phyloP scores from a whole-genome alignment of 345 rosid genomes.

The Salix koriyanagi region DNA sequence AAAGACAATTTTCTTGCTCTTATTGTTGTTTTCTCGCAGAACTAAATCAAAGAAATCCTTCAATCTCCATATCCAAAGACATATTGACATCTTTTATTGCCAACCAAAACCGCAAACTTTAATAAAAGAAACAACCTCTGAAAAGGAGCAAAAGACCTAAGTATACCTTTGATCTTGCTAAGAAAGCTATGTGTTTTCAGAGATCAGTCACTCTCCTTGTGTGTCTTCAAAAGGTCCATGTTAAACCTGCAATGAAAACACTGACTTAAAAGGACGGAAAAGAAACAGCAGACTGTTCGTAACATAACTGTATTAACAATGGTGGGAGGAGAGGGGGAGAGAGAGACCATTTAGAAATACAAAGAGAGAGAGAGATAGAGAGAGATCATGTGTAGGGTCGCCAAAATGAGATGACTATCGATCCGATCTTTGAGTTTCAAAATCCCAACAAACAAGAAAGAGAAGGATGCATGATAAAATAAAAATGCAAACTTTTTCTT shows the following conservation, averaged over 20 bases:
- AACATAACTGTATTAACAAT: not conserved
- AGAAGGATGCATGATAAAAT: not conserved
- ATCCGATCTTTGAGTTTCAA: slow-evolving; percentile 14
- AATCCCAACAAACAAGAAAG: slow-evolving; percentile 13
- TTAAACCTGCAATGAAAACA: not conserved
- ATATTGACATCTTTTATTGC: not conserved
- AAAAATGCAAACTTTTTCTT: not conserved
- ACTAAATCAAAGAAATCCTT: not conserved
- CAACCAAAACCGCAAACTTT: not conserved
- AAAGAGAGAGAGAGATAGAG: not conserved
- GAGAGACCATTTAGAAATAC: not conserved
- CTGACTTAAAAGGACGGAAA: not conserved
- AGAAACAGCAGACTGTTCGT: not conserved
- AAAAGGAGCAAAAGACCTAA: not conserved
- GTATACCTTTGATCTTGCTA: not conserved
- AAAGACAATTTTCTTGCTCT: not conserved
- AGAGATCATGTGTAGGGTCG: not conserved
- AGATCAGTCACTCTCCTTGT: not conserved
- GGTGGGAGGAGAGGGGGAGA: not conserved
- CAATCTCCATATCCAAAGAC: not conserved
- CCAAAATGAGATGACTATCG: not conserved
- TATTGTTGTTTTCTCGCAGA: not conserved
- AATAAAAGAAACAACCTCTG: not conserved
- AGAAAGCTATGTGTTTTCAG: not conserved
- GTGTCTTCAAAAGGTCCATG: not conserved